Evolutionary conservation across 2,329 filamentous ascomycete species (phyloP).

Genomic region (Microdochium trichocladiopsis): DNA sequence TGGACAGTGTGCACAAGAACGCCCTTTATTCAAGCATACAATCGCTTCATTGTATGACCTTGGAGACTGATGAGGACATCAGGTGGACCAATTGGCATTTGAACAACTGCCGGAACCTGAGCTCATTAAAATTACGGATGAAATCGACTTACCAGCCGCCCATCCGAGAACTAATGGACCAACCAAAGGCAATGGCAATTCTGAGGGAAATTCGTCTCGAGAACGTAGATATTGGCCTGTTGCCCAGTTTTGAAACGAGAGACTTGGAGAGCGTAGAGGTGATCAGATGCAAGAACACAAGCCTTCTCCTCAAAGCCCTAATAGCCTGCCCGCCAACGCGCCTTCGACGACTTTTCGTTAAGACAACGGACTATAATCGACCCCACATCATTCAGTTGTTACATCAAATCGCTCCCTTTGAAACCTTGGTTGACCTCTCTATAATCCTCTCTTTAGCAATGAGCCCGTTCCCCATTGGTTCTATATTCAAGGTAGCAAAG

Average conservation of each 20-base stretch:
- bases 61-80: neutral
- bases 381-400: neutral
- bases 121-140: neutral
- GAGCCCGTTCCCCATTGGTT: neutral
- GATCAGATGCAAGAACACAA: neutral
- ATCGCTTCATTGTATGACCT: neutral
- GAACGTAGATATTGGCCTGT: neutral
- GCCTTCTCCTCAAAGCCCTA: neutral
- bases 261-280: neutral
- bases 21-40: neutral
- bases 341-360: neutral
- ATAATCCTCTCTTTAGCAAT: neutral
- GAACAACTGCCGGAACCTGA: neutral
- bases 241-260: neutral
- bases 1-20: neutral
- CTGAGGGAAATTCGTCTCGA: neutral
- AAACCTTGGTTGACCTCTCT: neutral
- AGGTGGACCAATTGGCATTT: neutral
- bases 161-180: neutral
- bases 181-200: neutral
- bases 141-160: neutral
- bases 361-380: neutral
- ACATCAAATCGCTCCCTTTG: neutral
- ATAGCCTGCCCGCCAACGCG: neutral
- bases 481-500: neutral